Percentiles rank a stretch among this genome's conserved stretches.
phyloP scores from a whole-genome alignment of 2,329 filamentous ascomycete species.

The Cladosporium colombiae region DNA sequence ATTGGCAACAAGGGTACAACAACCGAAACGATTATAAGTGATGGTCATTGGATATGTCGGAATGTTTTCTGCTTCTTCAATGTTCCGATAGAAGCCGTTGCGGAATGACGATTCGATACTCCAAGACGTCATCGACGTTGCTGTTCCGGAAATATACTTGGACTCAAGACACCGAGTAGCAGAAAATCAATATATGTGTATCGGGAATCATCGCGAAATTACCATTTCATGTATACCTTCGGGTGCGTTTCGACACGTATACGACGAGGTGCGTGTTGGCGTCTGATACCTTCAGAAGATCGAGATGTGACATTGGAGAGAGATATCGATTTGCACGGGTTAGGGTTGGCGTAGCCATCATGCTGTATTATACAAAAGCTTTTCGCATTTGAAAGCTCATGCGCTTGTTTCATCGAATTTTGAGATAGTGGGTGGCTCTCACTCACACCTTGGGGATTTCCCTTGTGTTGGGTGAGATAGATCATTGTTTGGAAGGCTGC shows the following conservation, averaged over 20 bases:
- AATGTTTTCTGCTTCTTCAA: neutral
- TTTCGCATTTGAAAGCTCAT: neutral
- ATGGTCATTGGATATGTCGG: neutral
- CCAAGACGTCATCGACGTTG: conserved; percentile 6
- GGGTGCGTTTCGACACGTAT: neutral
- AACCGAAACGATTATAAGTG: no score
- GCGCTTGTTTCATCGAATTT: neutral
- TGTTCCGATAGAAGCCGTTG: neutral
- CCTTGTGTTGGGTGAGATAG: neutral
- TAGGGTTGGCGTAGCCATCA: neutral
- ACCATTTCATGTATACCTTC: neutral
- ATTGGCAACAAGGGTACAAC: no score
- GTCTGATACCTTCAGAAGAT: neutral
- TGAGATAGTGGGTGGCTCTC: neutral
- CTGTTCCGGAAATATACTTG: neutral
- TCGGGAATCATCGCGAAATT: no score
- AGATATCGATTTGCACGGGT: neutral
- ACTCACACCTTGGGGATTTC: fast-evolving
- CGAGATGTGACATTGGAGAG: neutral
- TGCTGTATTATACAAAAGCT: neutral
- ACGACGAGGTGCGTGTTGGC: neutral
- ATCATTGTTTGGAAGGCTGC: neutral
- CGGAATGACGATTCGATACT: neutral
- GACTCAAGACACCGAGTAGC: no score
- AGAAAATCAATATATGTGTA: no score